These are phyloP conservation scores for Rhodotorula paludigena DNA, from an alignment of 768 basidiomycete genomes.

Conservation along the genomic window DNA sequence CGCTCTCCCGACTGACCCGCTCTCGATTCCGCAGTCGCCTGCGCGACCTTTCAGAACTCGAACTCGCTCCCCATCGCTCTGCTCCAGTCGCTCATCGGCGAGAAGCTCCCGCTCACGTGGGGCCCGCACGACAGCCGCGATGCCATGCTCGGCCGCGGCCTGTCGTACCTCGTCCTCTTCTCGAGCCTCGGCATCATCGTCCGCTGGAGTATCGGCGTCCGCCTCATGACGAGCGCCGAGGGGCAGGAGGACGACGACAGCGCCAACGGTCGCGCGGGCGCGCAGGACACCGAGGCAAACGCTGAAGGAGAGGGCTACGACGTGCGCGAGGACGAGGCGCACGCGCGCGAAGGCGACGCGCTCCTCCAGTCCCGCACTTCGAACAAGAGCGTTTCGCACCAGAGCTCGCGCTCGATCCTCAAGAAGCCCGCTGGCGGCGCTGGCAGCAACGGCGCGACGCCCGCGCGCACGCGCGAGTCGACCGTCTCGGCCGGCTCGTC, in stretches of 20 bases:
- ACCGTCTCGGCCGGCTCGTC: too few relatives aligned
- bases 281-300: slow-evolving; percentile 8
- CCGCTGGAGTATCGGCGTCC: slow-evolving; percentile 91
- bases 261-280: neutral
- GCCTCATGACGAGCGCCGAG: slow-evolving; percentile 65
- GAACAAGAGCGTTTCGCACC: neutral
- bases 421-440: slow-evolving; percentile 2
- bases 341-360: slow-evolving; percentile 18
- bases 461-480: neutral
- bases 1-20: neutral
- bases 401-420: slow-evolving; percentile 18
- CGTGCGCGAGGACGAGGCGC: slow-evolving; percentile 39
- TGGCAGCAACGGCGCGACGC: too few relatives aligned
- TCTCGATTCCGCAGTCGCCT: slow-evolving; percentile 34
- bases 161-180: slow-evolving; percentile 85
- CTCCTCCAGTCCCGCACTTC: neutral
- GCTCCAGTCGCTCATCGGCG: slow-evolving; percentile 52
- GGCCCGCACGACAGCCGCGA: slow-evolving; percentile 61
- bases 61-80: slow-evolving; percentile 92
- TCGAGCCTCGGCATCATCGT: slow-evolving; percentile 73
- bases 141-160: slow-evolving; percentile 83
- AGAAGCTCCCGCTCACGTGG: slow-evolving; percentile 41
- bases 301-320: neutral
- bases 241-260: neutral
- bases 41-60: slow-evolving; percentile 60